Base-by-base conservation (phyloP, 371 early-diverging fungal genomes). In the Mortierella sp. region DNA sequence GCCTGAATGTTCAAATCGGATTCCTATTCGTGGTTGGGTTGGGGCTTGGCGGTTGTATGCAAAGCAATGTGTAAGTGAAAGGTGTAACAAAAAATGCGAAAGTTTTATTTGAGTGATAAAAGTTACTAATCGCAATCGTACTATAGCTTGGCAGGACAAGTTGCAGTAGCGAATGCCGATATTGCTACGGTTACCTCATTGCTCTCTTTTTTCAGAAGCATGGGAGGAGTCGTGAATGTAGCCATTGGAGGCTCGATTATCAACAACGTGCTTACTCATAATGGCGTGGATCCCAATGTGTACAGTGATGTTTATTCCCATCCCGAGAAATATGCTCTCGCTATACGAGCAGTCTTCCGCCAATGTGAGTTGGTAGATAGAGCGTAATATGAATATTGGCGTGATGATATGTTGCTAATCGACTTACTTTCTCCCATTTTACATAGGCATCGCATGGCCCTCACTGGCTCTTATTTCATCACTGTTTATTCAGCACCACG, bases 151-250 rank as follows among this genome's bases (percentile, higher is more conserved):
- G 88, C 87, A 8, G 89, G 86, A 5, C 95, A 95, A 70, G 77
- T 87, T 1, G 82, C 90, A 0, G 90, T 88, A 8, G 50, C 53
- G 0, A 67, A 72, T 1, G 69, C 86, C 57, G 85, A 92, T 45
- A 84, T 94, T 69, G 89, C 94, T 1, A 70, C 88, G 0, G 90
- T 87, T 22, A 94, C 94, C 1, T 82, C 93, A 1, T 81, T 88
- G 70, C 72, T 88, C 36, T 82, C 87, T 48, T 93, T 93, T 79
- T 88, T 87, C 83, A 86, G 91, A 65, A 87, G 88, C 65, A 86
- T 90, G 81, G 92, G 92, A 28, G 86, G 87, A 22, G 87, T 77
- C 9, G 62, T 55, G 4, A 63, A 61, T 45, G 77, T 92, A 3
- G 90, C 90, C 59, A 83, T 85, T 52, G 84, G 58, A 66, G 87